Conservation (phyloP, 371 early-diverging fungal genomes). For the Mucor racemosus region DNA sequence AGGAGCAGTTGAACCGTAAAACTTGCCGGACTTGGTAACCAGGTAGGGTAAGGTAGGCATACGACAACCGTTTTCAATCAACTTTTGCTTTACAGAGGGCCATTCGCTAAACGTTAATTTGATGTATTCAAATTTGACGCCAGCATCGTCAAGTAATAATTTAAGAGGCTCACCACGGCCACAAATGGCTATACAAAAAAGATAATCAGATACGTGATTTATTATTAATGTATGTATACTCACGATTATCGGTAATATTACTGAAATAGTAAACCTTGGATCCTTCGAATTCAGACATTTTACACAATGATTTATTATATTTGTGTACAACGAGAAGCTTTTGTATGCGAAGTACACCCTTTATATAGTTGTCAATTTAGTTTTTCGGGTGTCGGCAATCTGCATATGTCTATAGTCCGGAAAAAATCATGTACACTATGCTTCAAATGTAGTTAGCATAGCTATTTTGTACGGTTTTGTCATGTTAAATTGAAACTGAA, state of each 20-base stretch:
- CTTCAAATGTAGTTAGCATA: too few species aligned
- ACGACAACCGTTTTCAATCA: conserved; percentile 3
- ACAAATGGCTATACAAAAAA: conserved; percentile 6
- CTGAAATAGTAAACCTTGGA: conserved; percentile 4
- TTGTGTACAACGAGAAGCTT: too few species aligned
- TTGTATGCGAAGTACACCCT: too few species aligned
- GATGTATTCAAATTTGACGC: conserved; percentile 29
- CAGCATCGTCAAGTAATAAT: conserved; percentile 36
- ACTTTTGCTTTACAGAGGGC: conserved; percentile 16
- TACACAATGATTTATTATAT: too few species aligned
- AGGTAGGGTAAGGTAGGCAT: conserved; percentile 30
- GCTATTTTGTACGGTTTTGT: too few species aligned
- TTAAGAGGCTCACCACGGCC: conserved; percentile 35
- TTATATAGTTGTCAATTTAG: too few species aligned
- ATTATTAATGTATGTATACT: background rate
- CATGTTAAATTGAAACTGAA: too few species aligned
- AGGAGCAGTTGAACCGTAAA: conserved; percentile 26
- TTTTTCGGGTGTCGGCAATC: too few species aligned
- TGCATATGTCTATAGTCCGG: too few species aligned
- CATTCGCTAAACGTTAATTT: conserved; percentile 18
- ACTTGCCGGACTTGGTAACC: conserved; percentile 26
- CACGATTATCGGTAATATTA: background rate
- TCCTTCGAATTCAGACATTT: conserved; percentile 3
- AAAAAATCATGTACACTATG: too few species aligned
- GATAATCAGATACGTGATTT: background rate